phyloP scores from a whole-genome alignment of 495 filamentous ascomycete species.

The Penicillium salamii region DNA sequence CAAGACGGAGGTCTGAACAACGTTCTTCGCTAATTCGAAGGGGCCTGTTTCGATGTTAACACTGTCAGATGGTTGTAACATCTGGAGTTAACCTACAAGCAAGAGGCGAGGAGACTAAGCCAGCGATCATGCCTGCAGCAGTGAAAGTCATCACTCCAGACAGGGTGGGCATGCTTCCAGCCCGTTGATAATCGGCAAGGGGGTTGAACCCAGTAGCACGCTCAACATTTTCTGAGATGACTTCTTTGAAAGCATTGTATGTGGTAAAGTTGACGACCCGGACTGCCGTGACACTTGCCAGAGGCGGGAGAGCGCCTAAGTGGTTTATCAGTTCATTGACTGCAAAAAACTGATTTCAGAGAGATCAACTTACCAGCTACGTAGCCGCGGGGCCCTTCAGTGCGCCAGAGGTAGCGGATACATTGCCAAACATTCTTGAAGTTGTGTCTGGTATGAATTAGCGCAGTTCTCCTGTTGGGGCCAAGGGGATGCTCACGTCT shows the following conservation, averaged over 20 bases:
- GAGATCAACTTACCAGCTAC: conserved; percentile 37
- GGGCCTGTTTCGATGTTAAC: conserved; percentile 55
- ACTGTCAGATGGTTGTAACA: background rate
- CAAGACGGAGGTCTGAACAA: conserved; percentile 84
- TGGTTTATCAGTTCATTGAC: conserved; percentile 1
- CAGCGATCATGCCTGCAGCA: conserved; percentile 73
- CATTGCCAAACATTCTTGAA: conserved; percentile 43
- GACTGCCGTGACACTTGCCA: conserved; percentile 84
- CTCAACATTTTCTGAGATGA: conserved; percentile 53
- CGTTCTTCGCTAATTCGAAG: conserved; percentile 92
- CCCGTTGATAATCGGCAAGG: conserved; percentile 65
- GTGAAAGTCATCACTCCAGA: conserved; percentile 72
- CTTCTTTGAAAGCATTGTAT: conserved; percentile 81
- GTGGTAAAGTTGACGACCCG: conserved; percentile 91
- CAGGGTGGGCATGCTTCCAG: conserved; percentile 65
- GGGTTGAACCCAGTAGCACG: conserved; percentile 65
- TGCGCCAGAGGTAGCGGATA: conserved; percentile 43
- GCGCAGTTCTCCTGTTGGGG: background rate
- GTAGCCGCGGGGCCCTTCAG: conserved; percentile 46
- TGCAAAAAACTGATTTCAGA: background rate
- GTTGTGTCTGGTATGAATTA: conserved; percentile 29
- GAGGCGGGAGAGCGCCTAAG: conserved; percentile 71
- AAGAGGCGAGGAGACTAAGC: conserved; percentile 75
- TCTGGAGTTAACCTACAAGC: conserved; percentile 61
- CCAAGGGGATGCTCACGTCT: conserved; percentile 36